These are phyloP conservation scores for Hibiscus trionum DNA, from an alignment of 345 rosid genomes.

Conservation along the genomic window DNA sequence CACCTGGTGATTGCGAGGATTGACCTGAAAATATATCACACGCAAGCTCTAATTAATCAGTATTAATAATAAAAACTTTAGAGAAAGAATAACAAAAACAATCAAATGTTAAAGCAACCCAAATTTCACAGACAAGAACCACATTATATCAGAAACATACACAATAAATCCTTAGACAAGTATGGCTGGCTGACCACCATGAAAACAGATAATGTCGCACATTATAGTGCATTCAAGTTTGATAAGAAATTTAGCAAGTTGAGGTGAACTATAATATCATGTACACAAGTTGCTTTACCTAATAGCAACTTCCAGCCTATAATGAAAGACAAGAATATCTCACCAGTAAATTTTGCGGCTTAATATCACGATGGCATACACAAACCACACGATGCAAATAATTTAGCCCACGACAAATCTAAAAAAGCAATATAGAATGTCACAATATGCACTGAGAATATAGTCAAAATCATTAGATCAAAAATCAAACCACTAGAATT, in stretches of 20 bases:
- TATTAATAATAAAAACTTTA: background rate
- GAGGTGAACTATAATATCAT: background rate
- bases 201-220: background rate
- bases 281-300: background rate
- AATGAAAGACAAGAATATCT: conserved; percentile 17
- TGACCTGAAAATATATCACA: conserved; percentile 50
- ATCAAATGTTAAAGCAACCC: background rate
- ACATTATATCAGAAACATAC: background rate
- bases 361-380: conserved; percentile 96
- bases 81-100: background rate
- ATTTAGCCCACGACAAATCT: conserved; percentile 94
- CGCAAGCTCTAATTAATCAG: conserved; percentile 8
- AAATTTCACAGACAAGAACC: background rate
- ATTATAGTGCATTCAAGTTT: background rate
- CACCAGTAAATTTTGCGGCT: conserved; percentile 97
- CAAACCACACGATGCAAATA: conserved; percentile 84
- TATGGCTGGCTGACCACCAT: background rate
- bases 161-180: background rate
- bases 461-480: background rate
- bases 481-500: background rate
- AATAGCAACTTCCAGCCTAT: background rate
- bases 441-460: background rate
- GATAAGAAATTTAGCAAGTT: background rate
- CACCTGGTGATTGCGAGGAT: conserved; percentile 77
- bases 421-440: conserved; percentile 16